phyloP scores from a whole-genome alignment of 2,329 filamentous ascomycete genomes.

The Monosporascus sp. region DNA sequence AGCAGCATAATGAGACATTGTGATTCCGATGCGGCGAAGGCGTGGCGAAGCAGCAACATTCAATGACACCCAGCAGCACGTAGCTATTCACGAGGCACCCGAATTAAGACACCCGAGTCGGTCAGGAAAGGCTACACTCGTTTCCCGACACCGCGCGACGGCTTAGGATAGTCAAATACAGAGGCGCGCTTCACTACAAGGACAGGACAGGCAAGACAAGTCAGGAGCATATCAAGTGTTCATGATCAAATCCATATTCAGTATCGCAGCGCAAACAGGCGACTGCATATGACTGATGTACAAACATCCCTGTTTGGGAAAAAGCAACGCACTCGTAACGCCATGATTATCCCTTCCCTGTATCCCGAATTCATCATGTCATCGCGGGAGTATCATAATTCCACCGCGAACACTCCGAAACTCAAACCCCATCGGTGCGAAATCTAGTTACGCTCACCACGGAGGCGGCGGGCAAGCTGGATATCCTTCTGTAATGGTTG shows the following conservation, averaged over 20 bases:
- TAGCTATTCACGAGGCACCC: no score
- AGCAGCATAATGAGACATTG: no score
- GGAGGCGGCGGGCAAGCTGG: constrained; percentile 90
- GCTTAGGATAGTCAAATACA: no score
- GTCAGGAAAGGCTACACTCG: no score
- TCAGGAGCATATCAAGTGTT: constrained; percentile 15
- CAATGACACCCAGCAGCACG: no score
- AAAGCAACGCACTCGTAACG: constrained; percentile 37
- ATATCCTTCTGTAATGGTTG: constrained; percentile 69
- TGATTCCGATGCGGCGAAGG: no score
- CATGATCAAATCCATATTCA: constrained; percentile 30
- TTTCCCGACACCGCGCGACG: no score
- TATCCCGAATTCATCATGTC: constrained; percentile 34
- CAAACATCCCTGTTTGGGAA: constrained; percentile 27
- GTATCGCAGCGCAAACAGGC: constrained; percentile 23
- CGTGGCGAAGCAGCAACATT: no score
- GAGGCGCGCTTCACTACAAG: no score
- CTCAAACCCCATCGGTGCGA: constrained; percentile 16
- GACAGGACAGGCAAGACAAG: neutral
- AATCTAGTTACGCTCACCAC: constrained; percentile 81
- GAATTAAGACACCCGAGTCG: no score
- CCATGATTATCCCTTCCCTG: constrained; percentile 34
- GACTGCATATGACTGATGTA: constrained; percentile 35
- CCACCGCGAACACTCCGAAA: constrained; percentile 23
- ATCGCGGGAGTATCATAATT: constrained; percentile 34